Conservation (phyloP, 2,329 filamentous ascomycete species). For the Dactylonectria macrodidyma region DNA sequence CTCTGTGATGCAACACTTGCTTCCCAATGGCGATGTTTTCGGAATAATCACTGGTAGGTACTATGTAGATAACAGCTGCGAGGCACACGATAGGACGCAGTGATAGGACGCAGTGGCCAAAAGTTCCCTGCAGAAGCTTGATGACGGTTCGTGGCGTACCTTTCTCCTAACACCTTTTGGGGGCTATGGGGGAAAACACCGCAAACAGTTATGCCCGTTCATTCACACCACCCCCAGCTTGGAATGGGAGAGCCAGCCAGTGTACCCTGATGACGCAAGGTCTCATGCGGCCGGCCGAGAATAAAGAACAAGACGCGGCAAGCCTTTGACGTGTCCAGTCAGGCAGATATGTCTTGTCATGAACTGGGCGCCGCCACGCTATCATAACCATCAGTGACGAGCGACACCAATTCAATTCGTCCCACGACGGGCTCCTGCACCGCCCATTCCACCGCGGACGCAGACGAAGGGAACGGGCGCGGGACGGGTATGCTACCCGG, state of each 20-base stretch:
- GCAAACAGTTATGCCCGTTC: conserved; percentile 9
- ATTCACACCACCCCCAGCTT: conserved; percentile 24
- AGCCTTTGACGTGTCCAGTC: conserved; percentile 29
- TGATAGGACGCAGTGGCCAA: neutral
- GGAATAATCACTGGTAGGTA: neutral
- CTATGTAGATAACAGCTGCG: neutral
- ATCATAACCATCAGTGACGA: conserved; percentile 36
- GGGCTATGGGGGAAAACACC: neutral
- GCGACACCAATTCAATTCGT: conserved; percentile 7
- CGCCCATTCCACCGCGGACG: neutral
- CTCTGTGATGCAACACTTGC: conserved; percentile 30
- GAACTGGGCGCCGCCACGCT: conserved; percentile 39
- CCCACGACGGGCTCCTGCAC: conserved; percentile 10
- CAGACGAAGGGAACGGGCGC: neutral
- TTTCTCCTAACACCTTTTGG: neutral
- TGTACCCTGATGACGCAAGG: conserved; percentile 45
- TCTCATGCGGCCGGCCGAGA: conserved; percentile 28
- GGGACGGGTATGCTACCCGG: conserved; percentile 15
- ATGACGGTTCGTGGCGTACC: conserved; percentile 23
- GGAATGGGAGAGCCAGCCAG: conserved; percentile 36
- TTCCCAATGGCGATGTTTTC: conserved; percentile 1
- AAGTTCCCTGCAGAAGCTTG: conserved; percentile 16
- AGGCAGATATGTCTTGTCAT: conserved; percentile 9
- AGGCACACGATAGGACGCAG: neutral
- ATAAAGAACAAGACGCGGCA: conserved; percentile 33